A percentile compares a stretch with the other conserved stretches of the same genome.
phyloP scores from a whole-genome alignment of 2,329 filamentous ascomycete species.

The Fusarium pilosicola region DNA sequence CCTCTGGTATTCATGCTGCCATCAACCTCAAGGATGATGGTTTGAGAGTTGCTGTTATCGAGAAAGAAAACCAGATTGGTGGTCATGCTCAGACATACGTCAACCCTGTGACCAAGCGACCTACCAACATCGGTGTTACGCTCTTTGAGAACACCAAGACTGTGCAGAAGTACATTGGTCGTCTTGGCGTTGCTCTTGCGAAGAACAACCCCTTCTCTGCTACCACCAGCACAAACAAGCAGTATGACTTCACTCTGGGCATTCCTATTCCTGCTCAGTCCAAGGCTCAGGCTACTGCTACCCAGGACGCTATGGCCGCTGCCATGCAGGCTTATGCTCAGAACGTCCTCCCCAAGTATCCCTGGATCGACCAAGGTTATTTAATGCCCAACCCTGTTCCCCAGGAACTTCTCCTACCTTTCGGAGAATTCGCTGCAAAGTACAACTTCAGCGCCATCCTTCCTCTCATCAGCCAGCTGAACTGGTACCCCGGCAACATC shows the following conservation, averaged over 20 bases:
- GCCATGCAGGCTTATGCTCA: conserved; percentile 17
- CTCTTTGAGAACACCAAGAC: conserved; percentile 22
- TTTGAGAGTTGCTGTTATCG: conserved; percentile 22
- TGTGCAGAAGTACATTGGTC: conserved; percentile 28
- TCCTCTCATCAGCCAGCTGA: conserved; percentile 18
- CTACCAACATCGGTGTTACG: conserved; percentile 24
- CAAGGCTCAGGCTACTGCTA: not conserved
- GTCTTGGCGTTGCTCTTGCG: conserved; percentile 5
- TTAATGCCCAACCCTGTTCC: conserved; percentile 27
- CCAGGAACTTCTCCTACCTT: conserved; percentile 28
- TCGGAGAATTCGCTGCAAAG: conserved; percentile 27
- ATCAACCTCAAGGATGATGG: conserved; percentile 21
- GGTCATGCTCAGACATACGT: conserved; percentile 36
- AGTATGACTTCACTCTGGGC: conserved; percentile 32
- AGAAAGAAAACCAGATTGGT: conserved; percentile 32
- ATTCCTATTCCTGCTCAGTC: conserved; percentile 24
- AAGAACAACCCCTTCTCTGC: not conserved
- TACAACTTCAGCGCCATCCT: conserved; percentile 29
- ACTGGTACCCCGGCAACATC: conserved; percentile 35
- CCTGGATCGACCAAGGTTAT: conserved; percentile 38
- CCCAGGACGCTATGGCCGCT: not conserved
- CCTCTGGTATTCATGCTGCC: conserved; percentile 22
- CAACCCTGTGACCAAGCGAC: conserved; percentile 11
- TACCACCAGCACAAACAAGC: not conserved
- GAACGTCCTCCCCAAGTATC: conserved; percentile 26